Evolutionary conservation across 2,329 filamentous ascomycete species (phyloP).

Genomic region (Alternaria atra): DNA sequence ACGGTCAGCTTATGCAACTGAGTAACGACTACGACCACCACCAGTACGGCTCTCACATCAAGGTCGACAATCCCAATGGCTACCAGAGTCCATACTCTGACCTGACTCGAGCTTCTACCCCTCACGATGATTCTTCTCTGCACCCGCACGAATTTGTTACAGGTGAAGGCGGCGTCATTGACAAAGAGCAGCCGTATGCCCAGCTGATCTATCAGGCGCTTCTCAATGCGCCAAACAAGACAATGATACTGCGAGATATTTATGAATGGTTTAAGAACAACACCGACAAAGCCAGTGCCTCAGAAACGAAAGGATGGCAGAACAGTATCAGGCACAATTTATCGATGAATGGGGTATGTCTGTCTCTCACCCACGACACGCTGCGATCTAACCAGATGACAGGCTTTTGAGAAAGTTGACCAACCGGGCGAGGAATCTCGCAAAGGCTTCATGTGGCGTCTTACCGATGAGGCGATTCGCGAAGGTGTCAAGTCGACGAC

Average conservation of each 20-base stretch:
- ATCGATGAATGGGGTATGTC: conserved; percentile 88
- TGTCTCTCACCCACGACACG: background rate
- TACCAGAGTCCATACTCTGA: conserved; percentile 37
- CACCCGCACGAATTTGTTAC: conserved; percentile 15
- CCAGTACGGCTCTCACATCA: conserved; percentile 26
- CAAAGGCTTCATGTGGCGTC: conserved; percentile 78
- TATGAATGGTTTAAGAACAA: conserved; percentile 90
- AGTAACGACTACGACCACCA: conserved; percentile 37
- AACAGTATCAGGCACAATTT: conserved; percentile 96
- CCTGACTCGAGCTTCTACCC: conserved; percentile 33
- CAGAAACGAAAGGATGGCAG: conserved; percentile 76
- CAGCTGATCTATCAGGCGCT: conserved; percentile 81
- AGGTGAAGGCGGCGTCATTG: conserved; percentile 32
- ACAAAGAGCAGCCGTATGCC: conserved; percentile 76
- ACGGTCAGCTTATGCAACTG: conserved; percentile 34
- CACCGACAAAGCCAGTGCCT: conserved; percentile 75
- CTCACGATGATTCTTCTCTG: conserved; percentile 22
- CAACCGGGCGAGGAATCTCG: conserved; percentile 62
- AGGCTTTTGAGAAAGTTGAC: conserved; percentile 66
- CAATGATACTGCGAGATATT: conserved; percentile 83
- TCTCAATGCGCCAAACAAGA: conserved; percentile 69
- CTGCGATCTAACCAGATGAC: conserved; percentile 18
- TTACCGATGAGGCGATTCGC: conserved; percentile 73
- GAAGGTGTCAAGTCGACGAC: conserved; percentile 88
- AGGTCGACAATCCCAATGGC: conserved; percentile 23